phyloP scores from a whole-genome alignment of 2,329 filamentous ascomycete genomes.

The Cladosporium sp. region DNA sequence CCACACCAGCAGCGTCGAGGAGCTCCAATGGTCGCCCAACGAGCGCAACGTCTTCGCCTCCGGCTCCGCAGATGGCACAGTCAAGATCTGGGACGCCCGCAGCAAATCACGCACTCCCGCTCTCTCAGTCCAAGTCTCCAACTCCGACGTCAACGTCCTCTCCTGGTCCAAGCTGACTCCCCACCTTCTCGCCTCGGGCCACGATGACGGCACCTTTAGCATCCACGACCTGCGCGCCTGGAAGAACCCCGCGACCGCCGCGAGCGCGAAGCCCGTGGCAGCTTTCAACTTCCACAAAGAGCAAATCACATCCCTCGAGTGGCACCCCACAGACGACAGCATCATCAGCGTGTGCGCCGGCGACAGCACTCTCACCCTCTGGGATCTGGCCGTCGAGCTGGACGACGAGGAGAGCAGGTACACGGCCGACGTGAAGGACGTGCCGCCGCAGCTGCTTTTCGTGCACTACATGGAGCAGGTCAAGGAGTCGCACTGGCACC shows the following conservation, averaged over 20 bases:
- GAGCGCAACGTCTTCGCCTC: conserved; percentile 94
- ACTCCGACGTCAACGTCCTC: conserved; percentile 91
- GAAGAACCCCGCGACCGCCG: conserved; percentile 61
- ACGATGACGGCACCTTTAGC: conserved; percentile 89
- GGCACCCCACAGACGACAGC: conserved; percentile 96
- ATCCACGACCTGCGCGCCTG: conserved; percentile 97
- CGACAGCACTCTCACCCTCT: conserved; percentile 91
- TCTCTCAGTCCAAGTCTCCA: conserved; percentile 79
- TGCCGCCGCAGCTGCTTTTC: conserved; percentile 92
- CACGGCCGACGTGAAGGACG: conserved; percentile 80
- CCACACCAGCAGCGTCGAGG: conserved; percentile 84
- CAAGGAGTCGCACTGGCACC: conserved; percentile 97
- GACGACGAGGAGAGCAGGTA: conserved; percentile 96
- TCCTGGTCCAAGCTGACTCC: conserved; percentile 89
- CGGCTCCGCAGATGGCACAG: conserved; percentile 87
- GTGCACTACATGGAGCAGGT: conserved; percentile 94
- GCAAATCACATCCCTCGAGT: conserved; percentile 93
- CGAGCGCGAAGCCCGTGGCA: conserved; percentile 74
- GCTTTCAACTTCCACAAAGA: conserved; percentile 95
- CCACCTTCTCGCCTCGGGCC: conserved; percentile 87
- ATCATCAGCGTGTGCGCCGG: conserved; percentile 89
- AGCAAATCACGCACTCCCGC: conserved; percentile 88
- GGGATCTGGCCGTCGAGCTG: conserved; percentile 94
- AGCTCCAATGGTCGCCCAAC: conserved; percentile 93
- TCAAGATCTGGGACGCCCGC: conserved; percentile 93